Base-by-base conservation (phyloP, 2,329 filamentous ascomycete species). In the Parastagonospora avenae region DNA sequence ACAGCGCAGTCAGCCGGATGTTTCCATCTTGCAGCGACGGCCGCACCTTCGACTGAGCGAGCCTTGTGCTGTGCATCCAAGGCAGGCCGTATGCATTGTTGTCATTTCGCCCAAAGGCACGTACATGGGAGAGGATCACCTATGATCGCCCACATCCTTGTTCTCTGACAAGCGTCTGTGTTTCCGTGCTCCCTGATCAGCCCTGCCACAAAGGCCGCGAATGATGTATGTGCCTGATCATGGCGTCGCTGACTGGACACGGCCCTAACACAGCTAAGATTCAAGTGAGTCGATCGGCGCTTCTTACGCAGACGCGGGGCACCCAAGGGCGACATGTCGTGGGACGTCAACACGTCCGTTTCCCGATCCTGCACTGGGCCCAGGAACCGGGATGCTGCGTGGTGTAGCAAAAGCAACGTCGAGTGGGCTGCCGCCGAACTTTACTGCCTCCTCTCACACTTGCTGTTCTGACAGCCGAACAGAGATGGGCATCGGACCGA, bases 131-230 rank as follows among this genome's bases (percentile, higher is more conserved):
- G 40, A 47, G 49, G 59, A 63, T 64, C 55, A 58, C 37, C 37
- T 52, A 46, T 42, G 68, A 71, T 71, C 67, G 62, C 46, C 68
- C 43, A 36, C 33, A 67, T 55, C 64, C 67, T 66, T 71, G 66
- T 64, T 64, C 52, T 58, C 54, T 46, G 46, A 42, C 41, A 48
- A 52, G 52, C 47, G 60, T 61, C 58, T 62, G 62, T 68, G 66
- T 70, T 70, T 69, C 64, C 62, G 56, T 53, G 57, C 48, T 62
- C 64, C 61, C 59, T 65, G 67, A 70, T 67, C 67, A 64, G 66
- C 66, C 68, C 63, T 70, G 68, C 61, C 62, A 65, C 59, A 43
- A 57, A 47, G 42, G 52, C 52, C 42, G 49, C 48, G 58, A 14
- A 60, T 63, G 59, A 66, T 57, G 61, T 55, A 49, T 45, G 51